phyloP scores from a whole-genome alignment of 2,329 filamentous ascomycete genomes.

The Nemania serpens region DNA sequence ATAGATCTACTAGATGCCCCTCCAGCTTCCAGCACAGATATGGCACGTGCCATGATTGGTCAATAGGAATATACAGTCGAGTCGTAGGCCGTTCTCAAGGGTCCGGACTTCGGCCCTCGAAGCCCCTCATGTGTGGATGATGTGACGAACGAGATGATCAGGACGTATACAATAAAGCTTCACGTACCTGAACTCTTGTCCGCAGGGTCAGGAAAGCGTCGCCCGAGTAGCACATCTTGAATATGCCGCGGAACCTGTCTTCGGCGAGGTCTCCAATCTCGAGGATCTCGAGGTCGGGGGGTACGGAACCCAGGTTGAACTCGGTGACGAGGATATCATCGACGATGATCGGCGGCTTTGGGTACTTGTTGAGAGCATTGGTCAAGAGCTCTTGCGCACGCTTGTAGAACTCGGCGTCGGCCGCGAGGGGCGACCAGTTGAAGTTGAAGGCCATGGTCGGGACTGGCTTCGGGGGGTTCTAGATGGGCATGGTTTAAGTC shows the following conservation, averaged over 20 bases:
- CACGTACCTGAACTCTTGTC: slow-evolving; percentile 85
- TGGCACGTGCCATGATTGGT: neutral
- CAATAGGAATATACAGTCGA: neutral
- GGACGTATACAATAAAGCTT: too few relatives aligned
- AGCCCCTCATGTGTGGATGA: neutral
- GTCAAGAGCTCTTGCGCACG: slow-evolving; percentile 94
- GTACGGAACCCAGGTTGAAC: slow-evolving; percentile 92
- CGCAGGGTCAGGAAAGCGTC: slow-evolving; percentile 95
- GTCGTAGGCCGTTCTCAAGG: neutral
- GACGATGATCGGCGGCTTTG: slow-evolving; percentile 97
- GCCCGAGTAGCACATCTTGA: slow-evolving; percentile 98
- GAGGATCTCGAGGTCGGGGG: slow-evolving; percentile 92
- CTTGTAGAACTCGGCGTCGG: slow-evolving; percentile 88
- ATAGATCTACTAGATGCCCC: neutral
- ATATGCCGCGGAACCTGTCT: slow-evolving; percentile 95
- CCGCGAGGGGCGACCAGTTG: slow-evolving; percentile 99
- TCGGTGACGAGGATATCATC: slow-evolving; percentile 99
- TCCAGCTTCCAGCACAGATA: neutral
- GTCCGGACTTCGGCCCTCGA: neutral
- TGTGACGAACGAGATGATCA: neutral
- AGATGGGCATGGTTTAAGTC: slow-evolving; percentile 34
- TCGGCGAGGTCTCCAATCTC: slow-evolving; percentile 98
- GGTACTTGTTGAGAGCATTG: slow-evolving; percentile 93
- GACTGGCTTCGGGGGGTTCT: slow-evolving; percentile 43
- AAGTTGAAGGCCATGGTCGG: slow-evolving; percentile 97